Base-by-base conservation (phyloP, 1,284 basidiomycete species). In the Phylloporus gajari region DNA sequence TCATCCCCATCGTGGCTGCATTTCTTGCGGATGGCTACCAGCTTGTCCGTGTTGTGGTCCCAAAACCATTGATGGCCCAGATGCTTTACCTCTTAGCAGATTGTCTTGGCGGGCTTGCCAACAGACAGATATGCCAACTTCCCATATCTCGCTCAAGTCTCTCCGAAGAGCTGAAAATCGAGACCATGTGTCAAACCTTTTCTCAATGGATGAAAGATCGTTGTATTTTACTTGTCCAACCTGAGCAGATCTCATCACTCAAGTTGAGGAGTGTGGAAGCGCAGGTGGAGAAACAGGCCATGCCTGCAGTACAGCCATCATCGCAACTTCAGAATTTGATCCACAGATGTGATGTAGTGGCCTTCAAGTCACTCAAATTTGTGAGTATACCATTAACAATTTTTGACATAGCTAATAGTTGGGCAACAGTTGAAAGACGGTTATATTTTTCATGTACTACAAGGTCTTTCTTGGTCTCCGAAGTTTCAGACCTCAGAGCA, bases 121-220 rank as follows among this genome's bases (percentile, higher is more conserved):
- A 68, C 60, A 51, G 67, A 68, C 67, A 27, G 35, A 63, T 68
- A 53, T 62, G 62, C n/a, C 30, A 42, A 21, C 48, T 68, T 13
- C 60, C 67, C 17, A 63, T 63, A n/a, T 68, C 67, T 32, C 67
- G 67, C 12, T 63, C 59, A 35, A 35, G 35, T 35, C 35, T 35
- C n/a, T n/a, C n/a, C 5, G 8, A 8, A 35, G 35, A 4, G 35
- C 35, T 35, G 35, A 35, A 35, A 12, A 12, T 63, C 2, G n/a
- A 32, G 3, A 7, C 56, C 38, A 9, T 44, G 32, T 1, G 13
- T 5, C 6, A n/a, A 19, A 67, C 59, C n/a, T n/a, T n/a, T n/a
- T n/a, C n/a, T n/a, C n/a, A n/a, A n/a, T n/a, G n/a, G 65, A 17
- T 12, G 15, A 40, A 59, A 44, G 35, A 53, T 4, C 48, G 25